Evolutionary conservation across 352 stramenopile genomes (phyloP).

Genomic region (Phytophthora pisi): DNA sequence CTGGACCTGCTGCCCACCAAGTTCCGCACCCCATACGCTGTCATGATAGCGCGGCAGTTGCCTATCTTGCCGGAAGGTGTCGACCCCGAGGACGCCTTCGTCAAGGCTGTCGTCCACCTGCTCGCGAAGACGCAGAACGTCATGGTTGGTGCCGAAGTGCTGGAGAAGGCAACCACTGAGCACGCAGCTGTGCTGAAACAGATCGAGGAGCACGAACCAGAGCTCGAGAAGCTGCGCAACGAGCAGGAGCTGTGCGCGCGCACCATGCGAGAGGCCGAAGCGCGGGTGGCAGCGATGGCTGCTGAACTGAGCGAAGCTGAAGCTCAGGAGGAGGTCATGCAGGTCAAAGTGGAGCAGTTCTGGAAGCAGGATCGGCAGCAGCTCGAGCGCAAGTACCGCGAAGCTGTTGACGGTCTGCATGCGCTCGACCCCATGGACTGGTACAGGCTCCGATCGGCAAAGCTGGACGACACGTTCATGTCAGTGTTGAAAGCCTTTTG

Average conservation of each 20-base stretch:
- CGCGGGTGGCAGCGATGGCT: constrained; percentile 35
- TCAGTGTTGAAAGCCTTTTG: constrained; percentile 74
- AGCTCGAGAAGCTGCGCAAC: constrained; percentile 58
- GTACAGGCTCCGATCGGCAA: constrained; percentile 69
- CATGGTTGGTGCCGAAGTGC: constrained; percentile 64
- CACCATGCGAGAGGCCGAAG: constrained; percentile 41
- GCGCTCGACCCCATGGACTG: constrained; percentile 69
- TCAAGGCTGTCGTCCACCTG: constrained; percentile 70
- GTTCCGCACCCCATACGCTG: constrained; percentile 79
- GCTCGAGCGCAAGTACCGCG: constrained; percentile 69
- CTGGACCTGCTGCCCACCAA: constrained; percentile 67
- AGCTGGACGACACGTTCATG: constrained; percentile 63
- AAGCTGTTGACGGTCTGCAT: constrained; percentile 58
- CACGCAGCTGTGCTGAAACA: constrained; percentile 40
- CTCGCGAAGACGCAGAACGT: constrained; percentile 82
- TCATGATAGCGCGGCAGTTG: constrained; percentile 81
- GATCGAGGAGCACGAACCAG: constrained; percentile 30
- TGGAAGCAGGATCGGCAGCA: constrained; percentile 68
- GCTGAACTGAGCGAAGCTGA: constrained; percentile 50
- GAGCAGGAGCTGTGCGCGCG: constrained; percentile 54
- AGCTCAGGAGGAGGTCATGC: constrained; percentile 68
- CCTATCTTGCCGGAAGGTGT: constrained; percentile 76
- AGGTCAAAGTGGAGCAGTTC: constrained; percentile 81
- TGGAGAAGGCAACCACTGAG: constrained; percentile 56
- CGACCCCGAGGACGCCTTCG: constrained; percentile 66